phyloP scores from a whole-genome alignment of 2,329 filamentous ascomycete species.

The Fusarium papillatum region DNA sequence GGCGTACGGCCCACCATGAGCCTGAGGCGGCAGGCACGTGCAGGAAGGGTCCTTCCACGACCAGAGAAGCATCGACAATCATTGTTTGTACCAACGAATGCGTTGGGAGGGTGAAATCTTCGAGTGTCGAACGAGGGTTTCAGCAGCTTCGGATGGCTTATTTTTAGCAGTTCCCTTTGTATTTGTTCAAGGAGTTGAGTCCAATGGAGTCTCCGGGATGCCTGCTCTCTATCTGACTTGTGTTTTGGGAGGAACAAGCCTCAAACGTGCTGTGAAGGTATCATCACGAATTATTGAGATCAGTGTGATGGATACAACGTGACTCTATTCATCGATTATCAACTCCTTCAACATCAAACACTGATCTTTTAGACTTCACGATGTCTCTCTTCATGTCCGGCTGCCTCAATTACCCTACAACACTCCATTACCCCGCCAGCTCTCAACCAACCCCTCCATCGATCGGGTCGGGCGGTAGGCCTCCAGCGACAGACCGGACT shows the following conservation, averaged over 20 bases:
- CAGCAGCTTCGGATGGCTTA: neutral
- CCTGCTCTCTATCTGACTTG: too few species aligned
- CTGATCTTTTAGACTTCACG: too few species aligned
- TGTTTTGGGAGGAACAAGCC: too few species aligned
- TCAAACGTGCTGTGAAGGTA: too few species aligned
- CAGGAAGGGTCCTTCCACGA: neutral
- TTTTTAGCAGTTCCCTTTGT: neutral
- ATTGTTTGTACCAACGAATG: neutral
- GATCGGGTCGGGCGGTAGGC: constrained; percentile 34
- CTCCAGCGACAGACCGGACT: neutral
- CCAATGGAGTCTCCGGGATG: neutral
- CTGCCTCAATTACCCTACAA: constrained; percentile 11
- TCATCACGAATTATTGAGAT: too few species aligned
- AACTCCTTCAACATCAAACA: too few species aligned
- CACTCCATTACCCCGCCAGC: neutral
- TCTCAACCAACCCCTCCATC: constrained; percentile 10
- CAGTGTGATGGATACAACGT: too few species aligned
- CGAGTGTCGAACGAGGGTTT: neutral
- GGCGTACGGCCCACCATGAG: neutral
- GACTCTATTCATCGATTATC: too few species aligned
- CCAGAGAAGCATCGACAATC: neutral
- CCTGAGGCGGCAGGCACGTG: neutral
- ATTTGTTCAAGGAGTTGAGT: neutral
- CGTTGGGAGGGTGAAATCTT: neutral
- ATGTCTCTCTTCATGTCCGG: neutral